Evolutionary conservation across 306 rosid species (phyloP), one percentile per base, ranked within the genome.

Genomic region (Castanea mollissima): DNA sequence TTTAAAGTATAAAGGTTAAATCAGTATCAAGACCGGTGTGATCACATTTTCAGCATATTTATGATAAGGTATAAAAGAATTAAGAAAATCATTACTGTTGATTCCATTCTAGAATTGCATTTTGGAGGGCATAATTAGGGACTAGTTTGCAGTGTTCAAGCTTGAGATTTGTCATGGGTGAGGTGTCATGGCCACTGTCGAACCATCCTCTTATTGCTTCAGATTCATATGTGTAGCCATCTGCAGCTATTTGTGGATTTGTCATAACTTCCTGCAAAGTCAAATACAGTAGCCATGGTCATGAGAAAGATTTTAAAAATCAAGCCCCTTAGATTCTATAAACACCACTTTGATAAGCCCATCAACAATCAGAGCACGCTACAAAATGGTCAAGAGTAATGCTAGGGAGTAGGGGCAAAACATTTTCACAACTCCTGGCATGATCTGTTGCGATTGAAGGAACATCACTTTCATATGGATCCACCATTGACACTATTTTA

Each of bases 161-260:
- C 88, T 88, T 71, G 44, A 95, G 98, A 87, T 95, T 95, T 76
- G 99, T 95, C 99, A 95, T 95, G 21, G 99, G 99, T 25, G 99
- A 95, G 44, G 98, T 95, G 85, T 84, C 27, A 80, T 91, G 98
- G 78, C 95, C 99, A 80, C 89, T 91, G n/a, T 91, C 54, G 68
- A 95, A 86, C 99, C 99, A 95, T 76, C 90, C 99, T 73, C 82
- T 76, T 80, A 95, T 95, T 74, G 98, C 99, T 69, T 95, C 98
- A 41, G 78, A 92, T 84, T 95, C 99, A 27, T 95, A 95, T 38
- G 99, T 95, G 83, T 87, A 95, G 41, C 99, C 99, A 88, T 95
- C 98, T 46, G 98, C 98, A 35, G 99, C 99, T 81, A 95, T 91
- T 46, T 84, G 92, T 23, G 99, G 99, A 85, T 95, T 92, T 56